Percentiles rank a stretch among this genome's conserved stretches.
These are phyloP conservation scores for Whalleya microplaca DNA, from an alignment of 2,329 filamentous ascomycete genomes.

Conservation along the genomic window DNA sequence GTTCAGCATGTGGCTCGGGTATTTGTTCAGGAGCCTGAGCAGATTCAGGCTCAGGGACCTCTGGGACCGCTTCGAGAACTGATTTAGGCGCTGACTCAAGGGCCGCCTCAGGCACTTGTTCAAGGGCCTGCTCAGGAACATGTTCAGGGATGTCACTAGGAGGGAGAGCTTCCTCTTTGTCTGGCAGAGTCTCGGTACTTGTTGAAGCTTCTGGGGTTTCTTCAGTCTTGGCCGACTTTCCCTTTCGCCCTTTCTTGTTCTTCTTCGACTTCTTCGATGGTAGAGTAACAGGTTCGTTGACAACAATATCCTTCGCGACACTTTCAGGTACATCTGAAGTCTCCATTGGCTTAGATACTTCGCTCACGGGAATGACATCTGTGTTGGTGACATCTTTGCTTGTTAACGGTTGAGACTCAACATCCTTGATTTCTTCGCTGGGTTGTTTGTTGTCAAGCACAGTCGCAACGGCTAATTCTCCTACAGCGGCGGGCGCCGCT, in stretches of 20 bases:
- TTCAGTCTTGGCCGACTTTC: constrained; percentile 31
- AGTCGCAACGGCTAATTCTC: constrained; percentile 7
- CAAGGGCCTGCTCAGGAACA: neutral
- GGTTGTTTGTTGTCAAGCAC: constrained; percentile 2
- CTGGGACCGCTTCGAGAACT: too few relatives aligned
- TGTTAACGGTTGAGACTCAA: constrained; percentile 2
- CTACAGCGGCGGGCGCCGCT: neutral
- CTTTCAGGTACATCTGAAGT: constrained; percentile 10
- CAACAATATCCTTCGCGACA: constrained; percentile 4
- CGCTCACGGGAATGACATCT: constrained; percentile 3
- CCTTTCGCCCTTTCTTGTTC: constrained; percentile 43
- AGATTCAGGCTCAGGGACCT: too few relatives aligned
- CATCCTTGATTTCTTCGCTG: constrained; percentile 3
- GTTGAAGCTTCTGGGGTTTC: constrained; percentile 10
- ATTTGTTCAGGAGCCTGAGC: too few relatives aligned
- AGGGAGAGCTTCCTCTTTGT: constrained; percentile 5
- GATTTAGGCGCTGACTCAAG: neutral
- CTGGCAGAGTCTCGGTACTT: neutral
- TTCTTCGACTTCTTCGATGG: constrained; percentile 40
- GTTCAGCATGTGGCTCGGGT: neutral
- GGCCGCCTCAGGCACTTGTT: neutral
- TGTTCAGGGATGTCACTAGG: neutral
- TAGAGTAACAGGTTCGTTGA: constrained; percentile 8
- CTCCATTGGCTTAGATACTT: constrained; percentile 5
- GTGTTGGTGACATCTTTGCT: constrained; percentile 2